Evolutionary conservation across 192 early-diverging fungal species (phyloP).

Genomic region (Chytriomyces confervae): DNA sequence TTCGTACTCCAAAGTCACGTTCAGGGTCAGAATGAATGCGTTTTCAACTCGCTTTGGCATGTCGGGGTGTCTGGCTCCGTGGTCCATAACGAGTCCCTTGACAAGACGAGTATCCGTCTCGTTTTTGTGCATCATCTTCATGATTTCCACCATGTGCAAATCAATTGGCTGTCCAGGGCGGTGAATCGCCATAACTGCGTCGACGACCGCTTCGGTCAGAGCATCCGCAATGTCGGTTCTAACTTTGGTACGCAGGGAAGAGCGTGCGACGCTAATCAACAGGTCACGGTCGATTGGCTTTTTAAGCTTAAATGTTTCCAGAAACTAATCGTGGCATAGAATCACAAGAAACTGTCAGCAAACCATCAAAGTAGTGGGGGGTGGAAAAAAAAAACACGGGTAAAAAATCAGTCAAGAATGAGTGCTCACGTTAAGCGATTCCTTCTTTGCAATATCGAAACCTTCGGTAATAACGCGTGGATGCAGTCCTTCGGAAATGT

Average conservation of each 20-base stretch:
- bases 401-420: conserved; percentile 4
- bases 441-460: conserved; percentile 95
- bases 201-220: conserved; percentile 95
- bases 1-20: conserved; percentile 98
- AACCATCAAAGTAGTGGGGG: neutral
- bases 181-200: conserved; percentile 89
- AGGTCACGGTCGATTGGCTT: conserved; percentile 87
- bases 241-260: conserved; percentile 95
- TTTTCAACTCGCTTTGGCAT: conserved; percentile 96
- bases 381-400: conserved; percentile 1
- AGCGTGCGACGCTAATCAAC: conserved; percentile 89
- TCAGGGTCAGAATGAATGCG: conserved; percentile 91
- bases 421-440: conserved; percentile 74
- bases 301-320: conserved; percentile 84
- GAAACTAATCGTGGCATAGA: conserved; percentile 62
- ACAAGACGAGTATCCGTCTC: conserved; percentile 96
- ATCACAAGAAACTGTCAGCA: too few species aligned
- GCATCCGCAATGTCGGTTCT: conserved; percentile 86
- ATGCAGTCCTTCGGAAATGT: conserved; percentile 95
- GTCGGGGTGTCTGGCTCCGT: conserved; percentile 98
- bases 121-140: conserved; percentile 99
- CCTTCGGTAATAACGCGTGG: conserved; percentile 95
- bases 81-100: conserved; percentile 95
- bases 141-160: conserved; percentile 99
- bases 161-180: conserved; percentile 88